phyloP scores from a whole-genome alignment of 192 early-diverging fungal genomes.

The Lobosporangium transversale region DNA sequence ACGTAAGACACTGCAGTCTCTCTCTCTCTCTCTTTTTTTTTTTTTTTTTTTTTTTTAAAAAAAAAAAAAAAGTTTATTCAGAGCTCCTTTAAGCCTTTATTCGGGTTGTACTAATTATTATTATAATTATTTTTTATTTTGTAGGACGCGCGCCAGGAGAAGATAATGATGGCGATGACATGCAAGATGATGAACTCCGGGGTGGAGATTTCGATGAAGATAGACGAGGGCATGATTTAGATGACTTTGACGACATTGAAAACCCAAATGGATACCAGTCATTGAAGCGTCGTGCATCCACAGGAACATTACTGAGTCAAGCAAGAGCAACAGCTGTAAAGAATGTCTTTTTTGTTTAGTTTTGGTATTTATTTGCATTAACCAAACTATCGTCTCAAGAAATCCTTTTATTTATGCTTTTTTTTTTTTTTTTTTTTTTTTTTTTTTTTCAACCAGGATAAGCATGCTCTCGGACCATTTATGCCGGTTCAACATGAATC shows the following conservation, averaged over 20 bases:
- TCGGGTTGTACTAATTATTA: neutral
- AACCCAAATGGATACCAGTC: constrained; percentile 38
- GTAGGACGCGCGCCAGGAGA: constrained; percentile 44
- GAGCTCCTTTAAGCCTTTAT: neutral
- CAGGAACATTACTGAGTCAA: constrained; percentile 36
- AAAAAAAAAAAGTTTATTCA: too few relatives aligned
- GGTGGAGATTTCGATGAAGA: constrained; percentile 25
- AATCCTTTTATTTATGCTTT: neutral
- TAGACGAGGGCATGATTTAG: constrained; percentile 3
- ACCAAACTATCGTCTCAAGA: too few relatives aligned
- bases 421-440: neutral
- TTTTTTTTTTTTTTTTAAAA: neutral
- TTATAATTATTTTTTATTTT: neutral
- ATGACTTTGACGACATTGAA: constrained; percentile 20
- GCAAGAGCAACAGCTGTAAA: constrained; percentile 25
- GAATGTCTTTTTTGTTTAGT: neutral
- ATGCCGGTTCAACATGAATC: neutral
- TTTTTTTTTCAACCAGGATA: constrained; percentile 1
- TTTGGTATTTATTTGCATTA: too few relatives aligned
- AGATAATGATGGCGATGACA: constrained; percentile 17
- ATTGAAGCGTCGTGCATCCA: constrained; percentile 42
- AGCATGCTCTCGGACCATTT: too few relatives aligned
- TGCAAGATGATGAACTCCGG: constrained; percentile 24
- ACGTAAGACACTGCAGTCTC: too few relatives aligned
- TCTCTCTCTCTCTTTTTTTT: neutral